Evolutionary conservation across 2,329 filamentous ascomycete genomes (phyloP).

Genomic region (Leptographium radiaticola): DNA sequence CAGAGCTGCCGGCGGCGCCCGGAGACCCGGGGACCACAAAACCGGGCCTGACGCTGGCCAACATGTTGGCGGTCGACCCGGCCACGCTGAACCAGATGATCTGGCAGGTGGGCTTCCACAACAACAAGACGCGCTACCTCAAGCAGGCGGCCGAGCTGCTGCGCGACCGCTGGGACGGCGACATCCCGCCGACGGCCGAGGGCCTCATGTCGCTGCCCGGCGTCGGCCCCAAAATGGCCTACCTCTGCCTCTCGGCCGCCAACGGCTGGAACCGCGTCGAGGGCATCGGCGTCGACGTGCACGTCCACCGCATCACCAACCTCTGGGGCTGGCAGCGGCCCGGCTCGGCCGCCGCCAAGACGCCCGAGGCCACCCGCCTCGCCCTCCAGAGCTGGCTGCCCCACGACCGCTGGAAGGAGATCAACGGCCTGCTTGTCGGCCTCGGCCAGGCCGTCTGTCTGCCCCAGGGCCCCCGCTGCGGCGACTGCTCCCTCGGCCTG

Average conservation of each 20-base stretch:
- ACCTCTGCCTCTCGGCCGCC: constrained; percentile 67
- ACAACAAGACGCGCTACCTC: constrained; percentile 75
- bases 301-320: constrained; percentile 90
- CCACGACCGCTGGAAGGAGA: constrained; percentile 75
- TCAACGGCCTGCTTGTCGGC: constrained; percentile 80
- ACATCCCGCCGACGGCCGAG: constrained; percentile 68
- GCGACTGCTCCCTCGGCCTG: constrained; percentile 69
- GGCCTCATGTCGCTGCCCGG: constrained; percentile 69
- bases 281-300: constrained; percentile 88
- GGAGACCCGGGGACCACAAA: no score
- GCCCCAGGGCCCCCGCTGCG: constrained; percentile 68
- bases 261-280: constrained; percentile 44
- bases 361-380: constrained; percentile 67
- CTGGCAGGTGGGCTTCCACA: constrained; percentile 80
- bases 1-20: constrained; percentile 46
- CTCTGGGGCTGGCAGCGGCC: constrained; percentile 71
- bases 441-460: constrained; percentile 78
- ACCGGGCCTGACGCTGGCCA: constrained; percentile 55
- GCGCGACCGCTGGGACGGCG: constrained; percentile 53
- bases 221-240: constrained; percentile 91
- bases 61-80: constrained; percentile 61
- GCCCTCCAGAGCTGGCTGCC: constrained; percentile 75
- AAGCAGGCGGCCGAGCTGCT: constrained; percentile 64
- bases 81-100: constrained; percentile 59
- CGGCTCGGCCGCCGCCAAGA: constrained; percentile 37